Conservation (phyloP, 2,329 filamentous ascomycete species). For the Fusarium duplospermum region DNA sequence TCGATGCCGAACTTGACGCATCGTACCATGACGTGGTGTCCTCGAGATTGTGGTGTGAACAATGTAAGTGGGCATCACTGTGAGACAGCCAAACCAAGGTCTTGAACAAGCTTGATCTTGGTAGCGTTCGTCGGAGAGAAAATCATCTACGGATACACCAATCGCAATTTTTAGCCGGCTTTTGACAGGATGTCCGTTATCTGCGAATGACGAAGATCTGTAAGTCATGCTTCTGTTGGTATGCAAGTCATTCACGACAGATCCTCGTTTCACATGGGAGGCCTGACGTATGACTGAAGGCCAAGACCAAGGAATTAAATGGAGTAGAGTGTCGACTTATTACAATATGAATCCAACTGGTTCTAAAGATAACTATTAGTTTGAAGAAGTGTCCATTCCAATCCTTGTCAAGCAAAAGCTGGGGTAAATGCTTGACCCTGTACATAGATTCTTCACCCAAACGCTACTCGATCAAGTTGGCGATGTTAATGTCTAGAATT, state of each 20-base stretch:
- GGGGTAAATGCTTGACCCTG: neutral
- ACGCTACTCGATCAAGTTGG: neutral
- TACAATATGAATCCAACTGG: neutral
- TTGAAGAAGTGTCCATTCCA: neutral
- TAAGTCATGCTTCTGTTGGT: neutral
- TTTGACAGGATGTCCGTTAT: neutral
- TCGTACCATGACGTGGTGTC: constrained; percentile 27
- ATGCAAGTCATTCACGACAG: neutral
- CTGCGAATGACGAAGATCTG: neutral
- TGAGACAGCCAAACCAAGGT: constrained; percentile 25
- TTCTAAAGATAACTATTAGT: neutral
- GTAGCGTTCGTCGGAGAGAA: neutral
- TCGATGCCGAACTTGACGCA: neutral
- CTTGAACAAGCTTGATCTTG: neutral
- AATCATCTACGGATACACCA: neutral
- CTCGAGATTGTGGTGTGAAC: constrained; percentile 24
- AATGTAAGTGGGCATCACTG: constrained; percentile 20
- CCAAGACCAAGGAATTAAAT: neutral
- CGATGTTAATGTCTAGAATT: neutral
- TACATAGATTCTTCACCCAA: neutral
- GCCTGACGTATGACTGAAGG: neutral
- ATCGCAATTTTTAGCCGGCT: neutral
- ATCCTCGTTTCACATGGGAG: neutral
- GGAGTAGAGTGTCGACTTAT: neutral
- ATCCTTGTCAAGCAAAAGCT: neutral